Conservation (phyloP, 2,329 filamentous ascomycete species). For the Colletotrichum sp. region DNA sequence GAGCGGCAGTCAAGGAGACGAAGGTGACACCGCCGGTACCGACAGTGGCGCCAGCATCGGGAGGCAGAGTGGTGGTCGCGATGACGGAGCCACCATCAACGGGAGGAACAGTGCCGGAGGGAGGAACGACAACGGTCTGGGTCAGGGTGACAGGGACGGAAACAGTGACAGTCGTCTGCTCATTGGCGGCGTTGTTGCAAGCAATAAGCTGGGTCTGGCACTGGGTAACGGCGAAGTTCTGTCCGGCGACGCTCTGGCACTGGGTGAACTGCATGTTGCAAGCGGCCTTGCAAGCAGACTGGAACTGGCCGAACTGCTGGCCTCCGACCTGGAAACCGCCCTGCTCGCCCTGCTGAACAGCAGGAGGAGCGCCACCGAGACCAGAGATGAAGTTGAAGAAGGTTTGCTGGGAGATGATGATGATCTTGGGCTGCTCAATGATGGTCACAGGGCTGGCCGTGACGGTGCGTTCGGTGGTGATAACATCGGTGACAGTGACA, state of each 20-base stretch:
- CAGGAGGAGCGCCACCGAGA: constrained; percentile 17
- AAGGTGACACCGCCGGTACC: constrained; percentile 18
- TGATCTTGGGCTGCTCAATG: constrained; percentile 15
- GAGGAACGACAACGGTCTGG: constrained; percentile 20
- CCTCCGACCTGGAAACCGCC: constrained; percentile 23
- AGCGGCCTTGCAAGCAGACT: constrained; percentile 19
- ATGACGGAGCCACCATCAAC: constrained; percentile 14
- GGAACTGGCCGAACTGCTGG: constrained; percentile 19
- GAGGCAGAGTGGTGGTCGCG: constrained; percentile 16
- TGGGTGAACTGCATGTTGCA: constrained; percentile 22
- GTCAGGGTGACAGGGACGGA: constrained; percentile 21
- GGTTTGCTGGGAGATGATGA: constrained; percentile 22
- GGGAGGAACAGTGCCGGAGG: constrained; percentile 1
- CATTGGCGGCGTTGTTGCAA: constrained; percentile 19
- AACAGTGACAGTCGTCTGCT: constrained; percentile 14
- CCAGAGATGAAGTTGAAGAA: constrained; percentile 23
- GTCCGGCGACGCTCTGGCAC: constrained; percentile 21
- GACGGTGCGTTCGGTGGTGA: constrained; percentile 15
- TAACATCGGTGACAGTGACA: constrained; percentile 16
- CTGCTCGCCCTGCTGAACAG: constrained; percentile 13
- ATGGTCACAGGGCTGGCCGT: constrained; percentile 10
- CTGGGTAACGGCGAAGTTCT: constrained; percentile 21
- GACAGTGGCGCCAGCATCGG: constrained; percentile 18
- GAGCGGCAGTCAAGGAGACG: constrained; percentile 13
- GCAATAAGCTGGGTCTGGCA: constrained; percentile 22